phyloP scores from a whole-genome alignment of 148 eudicot genomes.

The Rhododendron mucronatum region DNA sequence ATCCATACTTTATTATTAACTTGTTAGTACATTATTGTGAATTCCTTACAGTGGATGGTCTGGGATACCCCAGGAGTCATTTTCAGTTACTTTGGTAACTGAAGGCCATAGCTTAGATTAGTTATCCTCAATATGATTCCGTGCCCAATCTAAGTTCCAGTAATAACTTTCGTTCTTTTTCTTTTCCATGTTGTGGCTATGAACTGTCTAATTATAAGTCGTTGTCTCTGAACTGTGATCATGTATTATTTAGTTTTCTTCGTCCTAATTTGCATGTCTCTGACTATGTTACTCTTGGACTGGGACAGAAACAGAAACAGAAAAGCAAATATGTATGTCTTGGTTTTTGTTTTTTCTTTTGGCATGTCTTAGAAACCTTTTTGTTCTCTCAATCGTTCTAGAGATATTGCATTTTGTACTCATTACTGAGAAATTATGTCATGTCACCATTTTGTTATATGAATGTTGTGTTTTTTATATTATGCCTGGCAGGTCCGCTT shows the following conservation, averaged over 20 bases:
- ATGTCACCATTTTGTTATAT: background rate
- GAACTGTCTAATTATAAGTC: background rate
- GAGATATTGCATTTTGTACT: background rate
- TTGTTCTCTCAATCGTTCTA: background rate
- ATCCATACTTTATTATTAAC: background rate
- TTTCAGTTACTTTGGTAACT: background rate
- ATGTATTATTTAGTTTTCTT: background rate
- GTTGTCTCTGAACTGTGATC: background rate
- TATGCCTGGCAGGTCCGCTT: constrained; percentile 63
- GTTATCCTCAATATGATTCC: background rate
- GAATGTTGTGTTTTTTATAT: background rate
- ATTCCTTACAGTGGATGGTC: background rate
- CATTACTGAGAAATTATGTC: background rate
- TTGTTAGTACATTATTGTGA: background rate
- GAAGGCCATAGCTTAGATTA: background rate
- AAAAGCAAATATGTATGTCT: background rate
- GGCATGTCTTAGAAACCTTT: background rate
- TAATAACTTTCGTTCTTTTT: background rate
- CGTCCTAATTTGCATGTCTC: background rate
- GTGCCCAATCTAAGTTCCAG: background rate
- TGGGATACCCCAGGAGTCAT: background rate
- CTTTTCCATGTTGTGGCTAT: background rate
- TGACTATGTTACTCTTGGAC: background rate
- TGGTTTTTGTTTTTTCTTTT: background rate
- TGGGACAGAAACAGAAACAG: constrained; percentile 5